Evolutionary conservation across 371 early-diverging fungal genomes (phyloP).

Genomic region (Sporodiniella umbellata): DNA sequence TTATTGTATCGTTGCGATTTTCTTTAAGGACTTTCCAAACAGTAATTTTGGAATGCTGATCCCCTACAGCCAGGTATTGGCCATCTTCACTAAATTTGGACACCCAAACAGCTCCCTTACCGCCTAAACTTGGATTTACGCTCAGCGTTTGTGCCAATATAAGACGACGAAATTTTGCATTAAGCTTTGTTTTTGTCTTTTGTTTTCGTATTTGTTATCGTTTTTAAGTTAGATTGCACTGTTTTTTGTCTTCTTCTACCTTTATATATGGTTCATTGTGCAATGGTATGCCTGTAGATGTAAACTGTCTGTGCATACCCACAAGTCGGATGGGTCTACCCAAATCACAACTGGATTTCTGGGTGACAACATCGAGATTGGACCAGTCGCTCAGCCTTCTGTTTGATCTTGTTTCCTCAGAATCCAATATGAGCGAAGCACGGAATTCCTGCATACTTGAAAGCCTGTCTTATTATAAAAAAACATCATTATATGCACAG

Average conservation of each 20-base stretch:
- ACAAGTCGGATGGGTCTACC: neutral
- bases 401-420: neutral
- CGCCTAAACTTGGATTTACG: constrained; percentile 11
- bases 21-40: constrained; percentile 64
- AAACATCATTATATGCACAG: no score
- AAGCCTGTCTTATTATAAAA: no score
- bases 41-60: constrained; percentile 69
- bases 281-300: constrained; percentile 14
- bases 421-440: no score
- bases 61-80: constrained; percentile 73
- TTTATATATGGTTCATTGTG: constrained; percentile 34
- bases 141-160: constrained; percentile 35
- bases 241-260: no score
- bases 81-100: constrained; percentile 79
- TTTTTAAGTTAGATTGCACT: no score
- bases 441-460: no score
- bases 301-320: constrained; percentile 12
- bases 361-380: neutral
- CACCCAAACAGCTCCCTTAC: constrained; percentile 41
- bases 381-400: neutral
- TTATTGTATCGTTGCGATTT: constrained; percentile 16
- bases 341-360: neutral
- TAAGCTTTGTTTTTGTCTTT: constrained; percentile 35
- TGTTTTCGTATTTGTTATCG: no score
- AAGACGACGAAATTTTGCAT: constrained; percentile 26